These are phyloP conservation scores for Phaeosphaeriaceae sp. DNA, from an alignment of 2,329 filamentous ascomycete species.

Conservation along the genomic window DNA sequence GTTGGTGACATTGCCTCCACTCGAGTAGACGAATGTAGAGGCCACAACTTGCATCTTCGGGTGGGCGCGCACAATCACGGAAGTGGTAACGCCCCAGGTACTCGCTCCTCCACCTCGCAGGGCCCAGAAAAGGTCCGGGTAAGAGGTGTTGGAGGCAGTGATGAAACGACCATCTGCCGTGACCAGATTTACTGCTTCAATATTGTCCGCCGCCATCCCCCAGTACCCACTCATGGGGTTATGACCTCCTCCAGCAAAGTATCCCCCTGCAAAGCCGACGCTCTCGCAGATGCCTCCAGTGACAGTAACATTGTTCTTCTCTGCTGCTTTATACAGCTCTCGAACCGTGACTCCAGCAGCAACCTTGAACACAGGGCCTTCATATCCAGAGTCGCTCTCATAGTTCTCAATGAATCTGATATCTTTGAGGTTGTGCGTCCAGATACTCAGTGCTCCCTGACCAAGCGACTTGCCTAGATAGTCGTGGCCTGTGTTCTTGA, in stretches of 20 bases:
- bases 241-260: constrained; percentile 33
- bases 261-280: constrained; percentile 24
- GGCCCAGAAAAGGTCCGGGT: constrained; percentile 26
- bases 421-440: constrained; percentile 39
- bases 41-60: constrained; percentile 21
- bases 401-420: constrained; percentile 20
- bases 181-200: constrained; percentile 33
- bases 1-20: constrained; percentile 29
- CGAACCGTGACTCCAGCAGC: constrained; percentile 32
- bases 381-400: constrained; percentile 13
- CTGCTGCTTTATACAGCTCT: constrained; percentile 28
- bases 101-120: constrained; percentile 26
- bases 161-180: constrained; percentile 29
- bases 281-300: constrained; percentile 26
- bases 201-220: constrained; percentile 34
- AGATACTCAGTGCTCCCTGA: constrained; percentile 31
- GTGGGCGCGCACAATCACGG: constrained; percentile 23
- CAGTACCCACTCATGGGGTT: constrained; percentile 18
- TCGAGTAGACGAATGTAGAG: constrained; percentile 35
- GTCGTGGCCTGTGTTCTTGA: constrained; percentile 31
- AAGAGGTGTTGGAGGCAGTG: constrained; percentile 22
- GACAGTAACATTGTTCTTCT: constrained; percentile 31
- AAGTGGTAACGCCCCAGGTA: constrained; percentile 28
- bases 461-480: constrained; percentile 33
- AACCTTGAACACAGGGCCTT: constrained; percentile 30